Base-by-base conservation (phyloP, 192 early-diverging fungal species). In the Backusella liffmaniae region DNA sequence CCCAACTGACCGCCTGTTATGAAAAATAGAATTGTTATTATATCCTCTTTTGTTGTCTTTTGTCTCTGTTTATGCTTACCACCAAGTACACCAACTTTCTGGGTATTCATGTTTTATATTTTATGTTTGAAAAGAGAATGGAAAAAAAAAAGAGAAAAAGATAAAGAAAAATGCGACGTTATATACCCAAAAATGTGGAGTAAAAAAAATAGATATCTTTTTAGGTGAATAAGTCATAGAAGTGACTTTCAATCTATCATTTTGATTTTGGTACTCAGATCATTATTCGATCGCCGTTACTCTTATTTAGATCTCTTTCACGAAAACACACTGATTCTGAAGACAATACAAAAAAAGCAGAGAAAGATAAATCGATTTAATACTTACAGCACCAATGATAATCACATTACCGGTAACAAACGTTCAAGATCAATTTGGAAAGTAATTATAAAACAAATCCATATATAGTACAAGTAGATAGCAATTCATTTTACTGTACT, bases 1-100 rank as follows among this genome's bases (percentile, higher is more conserved):
- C 98, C 98, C 30, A 99, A 92, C 84, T 99, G 98, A n/a, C 98
- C 98, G 44, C 97, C 96, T 67, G 32, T 32, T 32, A 3, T 90
- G 89, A 67, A 16, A 26, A 41, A 82, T 34, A 89, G 84, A 30
- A 90, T 77, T 5, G 26, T 66, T 34, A 59, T 12, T 39, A 3
- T 10, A 12, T 34, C 3, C 32, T 66, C 1, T 1, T 44, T 26
- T 3, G 4, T 23, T 26, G 5, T 23, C 12, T 4, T 67, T 30
- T 18, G 34, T 36, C 0, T 32, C 0, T 35, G 32, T 37, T 74
- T 32, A 32, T 35, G 32, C 46, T 74, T 81, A 81, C 80, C 88
- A 66, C 88, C 88, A 53, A 89, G 85, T 76, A 89, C 82, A 70
- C 88, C 88, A 49, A 89, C 80, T 70, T 77, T 87, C 44, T 83